Conservation (phyloP, 108 stramenopile genomes). For the Skeletonema grethae region DNA sequence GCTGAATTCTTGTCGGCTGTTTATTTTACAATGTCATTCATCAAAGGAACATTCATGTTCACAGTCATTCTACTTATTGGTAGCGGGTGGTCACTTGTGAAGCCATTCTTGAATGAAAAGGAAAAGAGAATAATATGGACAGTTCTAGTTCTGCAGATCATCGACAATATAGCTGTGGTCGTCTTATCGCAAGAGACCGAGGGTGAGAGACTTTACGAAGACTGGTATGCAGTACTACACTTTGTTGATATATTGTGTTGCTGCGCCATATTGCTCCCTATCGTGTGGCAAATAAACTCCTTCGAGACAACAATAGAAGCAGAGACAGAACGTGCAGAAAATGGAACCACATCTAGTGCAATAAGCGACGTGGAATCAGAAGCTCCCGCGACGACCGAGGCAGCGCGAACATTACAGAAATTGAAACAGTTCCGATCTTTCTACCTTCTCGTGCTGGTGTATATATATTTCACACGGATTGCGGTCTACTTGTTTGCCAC, state of each 20-base stretch:
- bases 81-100: constrained; percentile 94
- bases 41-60: constrained; percentile 87
- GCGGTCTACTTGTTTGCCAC: constrained; percentile 90
- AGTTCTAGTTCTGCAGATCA: constrained; percentile 88
- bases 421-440: constrained; percentile 93
- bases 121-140: constrained; percentile 90
- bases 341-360: constrained; percentile 10
- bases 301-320: constrained; percentile 72
- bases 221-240: constrained; percentile 92
- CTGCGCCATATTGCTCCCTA: constrained; percentile 94
- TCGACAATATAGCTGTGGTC: constrained; percentile 96
- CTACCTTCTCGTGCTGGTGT: constrained; percentile 91
- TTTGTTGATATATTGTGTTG: constrained; percentile 98
- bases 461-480: constrained; percentile 97
- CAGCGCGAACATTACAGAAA: constrained; percentile 60
- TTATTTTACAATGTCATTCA: constrained; percentile 84
- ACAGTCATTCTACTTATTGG: constrained; percentile 96
- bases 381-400: constrained; percentile 43
- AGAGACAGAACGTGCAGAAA: constrained; percentile 14
- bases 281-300: constrained; percentile 92
- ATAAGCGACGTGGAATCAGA: constrained; percentile 44
- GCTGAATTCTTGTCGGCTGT: constrained; percentile 89
- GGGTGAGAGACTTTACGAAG: constrained; percentile 77
- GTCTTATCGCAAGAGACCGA: constrained; percentile 87
- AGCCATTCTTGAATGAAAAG: constrained; percentile 85